Conservation (phyloP, 2,329 filamentous ascomycete species). For the Amesomyces nigricolor region DNA sequence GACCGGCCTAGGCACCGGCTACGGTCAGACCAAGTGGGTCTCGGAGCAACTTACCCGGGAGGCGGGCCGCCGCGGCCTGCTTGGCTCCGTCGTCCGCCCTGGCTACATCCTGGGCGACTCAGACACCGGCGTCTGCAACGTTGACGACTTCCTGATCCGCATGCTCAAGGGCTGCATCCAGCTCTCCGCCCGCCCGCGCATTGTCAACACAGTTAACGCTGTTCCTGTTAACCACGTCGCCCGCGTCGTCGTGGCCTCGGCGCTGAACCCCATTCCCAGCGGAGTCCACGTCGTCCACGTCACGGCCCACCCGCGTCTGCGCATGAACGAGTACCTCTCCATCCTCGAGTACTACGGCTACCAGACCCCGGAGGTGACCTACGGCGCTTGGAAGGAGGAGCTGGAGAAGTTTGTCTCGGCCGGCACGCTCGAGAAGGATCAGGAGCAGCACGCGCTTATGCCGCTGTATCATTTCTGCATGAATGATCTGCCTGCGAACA, state of each 20-base stretch:
- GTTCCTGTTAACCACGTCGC: conserved; percentile 83
- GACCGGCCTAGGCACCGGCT: conserved; percentile 74
- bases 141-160: conserved; percentile 85
- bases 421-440: conserved; percentile 46
- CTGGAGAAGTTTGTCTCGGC: conserved; percentile 64
- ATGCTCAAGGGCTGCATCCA: conserved; percentile 86
- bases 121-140: conserved; percentile 64
- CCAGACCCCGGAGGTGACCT: conserved; percentile 58
- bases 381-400: conserved; percentile 61
- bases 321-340: conserved; percentile 71
- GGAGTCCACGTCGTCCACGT: conserved; percentile 63
- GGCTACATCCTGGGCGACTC: conserved; percentile 80
- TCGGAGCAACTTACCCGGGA: conserved; percentile 64
- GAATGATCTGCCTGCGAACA: conserved; percentile 62
- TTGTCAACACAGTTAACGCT: conserved; percentile 82
- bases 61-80: conserved; percentile 70
- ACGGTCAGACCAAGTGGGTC: conserved; percentile 85
- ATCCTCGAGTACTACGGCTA: conserved; percentile 70
- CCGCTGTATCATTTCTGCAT: conserved; percentile 71
- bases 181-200: conserved; percentile 64
- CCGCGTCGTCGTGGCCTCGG: conserved; percentile 69
- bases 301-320: conserved; percentile 71
- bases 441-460: conserved; percentile 66
- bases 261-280: conserved; percentile 54
- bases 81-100: conserved; percentile 70